Evolutionary conservation across 371 early-diverging fungal species (phyloP).

Genomic region (Phascolomyces articulosus): DNA sequence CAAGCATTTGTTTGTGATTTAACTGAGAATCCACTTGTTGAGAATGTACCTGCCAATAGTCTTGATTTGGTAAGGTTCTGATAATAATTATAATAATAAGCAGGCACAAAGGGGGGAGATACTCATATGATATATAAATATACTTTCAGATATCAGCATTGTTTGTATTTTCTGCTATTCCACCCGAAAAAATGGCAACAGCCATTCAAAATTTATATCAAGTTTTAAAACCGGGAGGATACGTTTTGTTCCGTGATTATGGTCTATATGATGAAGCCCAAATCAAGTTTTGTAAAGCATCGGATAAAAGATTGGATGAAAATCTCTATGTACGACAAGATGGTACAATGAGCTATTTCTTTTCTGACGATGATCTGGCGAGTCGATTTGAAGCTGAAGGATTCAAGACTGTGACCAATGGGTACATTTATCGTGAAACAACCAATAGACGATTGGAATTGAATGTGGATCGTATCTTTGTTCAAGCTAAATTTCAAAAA

Average conservation of each 20-base stretch:
- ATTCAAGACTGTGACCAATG: conserved; percentile 69
- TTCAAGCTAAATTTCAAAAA: conserved; percentile 83
- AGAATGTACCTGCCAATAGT: conserved; percentile 63
- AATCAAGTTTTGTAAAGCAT: conserved; percentile 74
- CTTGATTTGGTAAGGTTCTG: conserved; percentile 61
- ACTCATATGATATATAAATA: neutral
- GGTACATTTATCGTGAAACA: conserved; percentile 80
- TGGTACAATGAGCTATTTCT: conserved; percentile 80
- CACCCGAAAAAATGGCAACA: conserved; percentile 76
- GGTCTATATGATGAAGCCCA: conserved; percentile 90
- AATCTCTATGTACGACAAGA: conserved; percentile 92
- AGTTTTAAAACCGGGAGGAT: conserved; percentile 79
- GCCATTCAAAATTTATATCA: conserved; percentile 68
- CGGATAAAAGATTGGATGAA: conserved; percentile 75
- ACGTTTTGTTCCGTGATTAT: conserved; percentile 87
- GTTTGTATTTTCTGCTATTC: conserved; percentile 86
- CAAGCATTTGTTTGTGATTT: conserved; percentile 86
- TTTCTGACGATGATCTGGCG: conserved; percentile 57
- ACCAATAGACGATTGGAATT: conserved; percentile 81
- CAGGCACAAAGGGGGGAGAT: no score
- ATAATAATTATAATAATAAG: neutral
- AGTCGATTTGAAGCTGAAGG: conserved; percentile 65
- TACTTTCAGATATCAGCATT: conserved; percentile 68
- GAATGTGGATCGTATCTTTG: conserved; percentile 84
- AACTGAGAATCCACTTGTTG: conserved; percentile 66